phyloP scores from a whole-genome alignment of 2,329 filamentous ascomycete species.

The Fusarium marasasianum region DNA sequence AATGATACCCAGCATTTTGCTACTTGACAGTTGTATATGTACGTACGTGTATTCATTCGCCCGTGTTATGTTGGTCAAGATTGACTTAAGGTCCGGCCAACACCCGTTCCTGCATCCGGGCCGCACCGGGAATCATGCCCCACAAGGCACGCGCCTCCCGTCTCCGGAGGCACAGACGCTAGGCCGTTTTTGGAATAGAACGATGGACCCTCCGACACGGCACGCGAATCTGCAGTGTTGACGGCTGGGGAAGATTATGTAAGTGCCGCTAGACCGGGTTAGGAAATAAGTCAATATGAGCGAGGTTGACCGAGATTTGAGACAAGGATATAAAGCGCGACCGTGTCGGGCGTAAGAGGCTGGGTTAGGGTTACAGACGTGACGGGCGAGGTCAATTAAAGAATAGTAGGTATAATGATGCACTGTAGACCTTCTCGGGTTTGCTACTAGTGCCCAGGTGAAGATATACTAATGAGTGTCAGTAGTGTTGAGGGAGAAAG shows the following conservation, averaged over 20 bases:
- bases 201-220: neutral
- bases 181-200: neutral
- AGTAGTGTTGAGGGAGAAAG: neutral
- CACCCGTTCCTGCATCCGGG: constrained; percentile 37
- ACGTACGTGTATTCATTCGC: neutral
- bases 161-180: neutral
- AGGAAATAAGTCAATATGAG: constrained; percentile 42
- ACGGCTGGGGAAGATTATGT: constrained; percentile 6
- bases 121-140: constrained; percentile 33
- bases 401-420: neutral
- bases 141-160: constrained; percentile 26
- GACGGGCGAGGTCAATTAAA: neutral
- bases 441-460: neutral
- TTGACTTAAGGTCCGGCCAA: neutral
- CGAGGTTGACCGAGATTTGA: constrained; percentile 17
- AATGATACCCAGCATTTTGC: constrained; percentile 45
- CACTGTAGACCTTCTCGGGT: neutral
- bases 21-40: neutral
- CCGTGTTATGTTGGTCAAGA: neutral
- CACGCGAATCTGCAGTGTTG: constrained; percentile 23
- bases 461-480: neutral
- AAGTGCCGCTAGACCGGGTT: constrained; percentile 13
- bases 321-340: constrained; percentile 19
- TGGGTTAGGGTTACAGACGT: constrained; percentile 25
- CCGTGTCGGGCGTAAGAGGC: constrained; percentile 26